Base-by-base conservation (phyloP, 2,329 filamentous ascomycete genomes). In the Arthrinium phaeospermum region DNA sequence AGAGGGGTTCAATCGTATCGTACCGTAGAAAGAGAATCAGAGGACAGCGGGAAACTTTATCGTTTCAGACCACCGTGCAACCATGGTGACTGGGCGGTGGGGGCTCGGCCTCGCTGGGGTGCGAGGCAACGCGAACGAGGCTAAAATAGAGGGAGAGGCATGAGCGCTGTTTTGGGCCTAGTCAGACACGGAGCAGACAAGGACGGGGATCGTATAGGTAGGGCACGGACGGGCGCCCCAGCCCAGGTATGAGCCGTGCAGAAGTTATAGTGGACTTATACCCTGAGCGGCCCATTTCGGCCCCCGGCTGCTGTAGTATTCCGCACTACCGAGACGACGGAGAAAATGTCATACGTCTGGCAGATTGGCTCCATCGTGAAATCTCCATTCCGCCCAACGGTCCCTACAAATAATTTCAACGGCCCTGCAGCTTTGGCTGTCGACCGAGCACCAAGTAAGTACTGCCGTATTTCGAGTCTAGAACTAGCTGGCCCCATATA, bases 311-410 rank as follows among this genome's bases (percentile, higher is more conserved):
- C 51, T 22, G 51, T 57, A 3, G 27, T 8, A 57, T 57, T 57
- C 51, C 27, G 51, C 51, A 34, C 51, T 57, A 57, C 51, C 51
- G 51, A 57, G 13, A 57, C 51, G 13, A 57, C 51, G 51, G 51
- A 57, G 51, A 53, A 51, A 34, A 34, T 57, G 27, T 22, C 27
- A 57, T 22, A 34, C 51, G 51, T 57, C 27, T 30, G 27, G 4
- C 16, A 24, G 4, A 30, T 34, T 19, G 27, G 5, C 27, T 57
- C 51, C 51, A 57, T 7, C 37, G 37, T 27, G 5, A 34, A 34
- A 22, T 6, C 34, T 34, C 51, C 51, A 53, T 53, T 12, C 24
- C 51, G 51, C 24, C 51, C 24, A 53, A 53, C 51, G 51, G 51
- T 53, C 13, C 24, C 49, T 14, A 53, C 12, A 27, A 27, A 14